Conservation (phyloP, 202 grass and related monocot genomes). For the Brachypodium distachyon region DNA sequence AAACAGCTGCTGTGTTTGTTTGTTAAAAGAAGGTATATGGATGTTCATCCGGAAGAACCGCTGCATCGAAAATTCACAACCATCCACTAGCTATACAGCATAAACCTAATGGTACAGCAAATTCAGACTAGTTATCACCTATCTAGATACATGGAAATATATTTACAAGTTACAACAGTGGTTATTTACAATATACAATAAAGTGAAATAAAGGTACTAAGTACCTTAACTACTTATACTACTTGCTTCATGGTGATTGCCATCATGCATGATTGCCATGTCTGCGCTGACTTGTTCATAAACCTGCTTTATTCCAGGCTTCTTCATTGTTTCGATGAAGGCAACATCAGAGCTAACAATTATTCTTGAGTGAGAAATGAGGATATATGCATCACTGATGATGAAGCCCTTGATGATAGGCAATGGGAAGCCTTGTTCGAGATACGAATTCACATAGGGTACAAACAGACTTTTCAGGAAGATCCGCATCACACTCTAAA, state of each 20-base stretch:
- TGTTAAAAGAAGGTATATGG: too few species aligned
- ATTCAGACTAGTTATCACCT: neutral
- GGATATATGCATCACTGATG: conserved; percentile 61
- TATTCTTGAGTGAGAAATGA: conserved; percentile 45
- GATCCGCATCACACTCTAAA: conserved; percentile 45
- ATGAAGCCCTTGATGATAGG: conserved; percentile 74
- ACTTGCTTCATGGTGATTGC: neutral
- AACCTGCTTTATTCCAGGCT: neutral
- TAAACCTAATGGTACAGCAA: neutral
- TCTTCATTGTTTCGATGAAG: conserved; percentile 17
- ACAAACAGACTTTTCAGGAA: conserved; percentile 71
- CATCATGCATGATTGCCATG: neutral
- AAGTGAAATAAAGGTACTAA: neutral
- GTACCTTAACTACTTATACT: neutral
- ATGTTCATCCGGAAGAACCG: neutral
- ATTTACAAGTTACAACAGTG: neutral
- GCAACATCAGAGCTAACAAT: conserved; percentile 66
- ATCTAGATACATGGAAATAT: neutral
- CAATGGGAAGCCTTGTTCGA: conserved; percentile 56
- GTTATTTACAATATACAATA: conserved; percentile 4
- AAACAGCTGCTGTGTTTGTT: neutral
- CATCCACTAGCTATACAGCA: neutral
- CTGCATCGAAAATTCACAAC: neutral
- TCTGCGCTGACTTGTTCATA: neutral
- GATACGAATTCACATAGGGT: conserved; percentile 76